Base-by-base conservation (phyloP, 1,139 yeast genomes). In the Torulaspora globosa region DNA sequence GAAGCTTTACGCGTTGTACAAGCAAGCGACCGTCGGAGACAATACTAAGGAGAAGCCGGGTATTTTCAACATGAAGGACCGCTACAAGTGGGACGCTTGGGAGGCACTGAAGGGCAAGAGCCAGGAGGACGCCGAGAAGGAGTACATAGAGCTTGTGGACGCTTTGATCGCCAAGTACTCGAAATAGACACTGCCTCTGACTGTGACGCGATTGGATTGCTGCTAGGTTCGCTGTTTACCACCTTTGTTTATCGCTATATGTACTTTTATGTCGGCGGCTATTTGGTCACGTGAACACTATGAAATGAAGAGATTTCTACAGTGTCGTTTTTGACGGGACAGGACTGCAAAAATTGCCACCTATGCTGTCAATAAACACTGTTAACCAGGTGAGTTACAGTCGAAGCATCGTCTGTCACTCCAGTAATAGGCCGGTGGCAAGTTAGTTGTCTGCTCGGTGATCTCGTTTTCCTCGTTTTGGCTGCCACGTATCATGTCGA, bases 11-110 rank as follows among this genome's bases (percentile, higher is more conserved):
- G 97, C 94, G 36, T 78, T 92, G 63, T 92, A 78, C 83, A 92
- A 92, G 73, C 98, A 92, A 73, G 95, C 97, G 56, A 90, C 97
- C 39, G 84, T 83, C 49, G 98, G 98, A 57, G 98, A 92, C 78
- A 86, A 86, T 75, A 77, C 75, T 68, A 56, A 56, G 33, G 72
- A 80, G 50, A 84, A 84, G 70, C 83, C 95, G 47, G 95, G 96
- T 54, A 72, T 86, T 54, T 87, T 90, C 69, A 95, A 90, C 72
- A 78, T 92, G 72, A 86, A 85, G 75, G 97, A 92, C 59, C 90
- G 92, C 72, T 86, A 86, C 79, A 92, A 92, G 78, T 92, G 97
- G 97, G 90, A 88, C 68, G 78, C 97, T 14, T 92, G 98, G 98
- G 84, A 82, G 63, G 82, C 82, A 59, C 74, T 83, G 62, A 84